Base-by-base conservation (phyloP, 2,329 filamentous ascomycete species). In the Scedosporium dehoogii region DNA sequence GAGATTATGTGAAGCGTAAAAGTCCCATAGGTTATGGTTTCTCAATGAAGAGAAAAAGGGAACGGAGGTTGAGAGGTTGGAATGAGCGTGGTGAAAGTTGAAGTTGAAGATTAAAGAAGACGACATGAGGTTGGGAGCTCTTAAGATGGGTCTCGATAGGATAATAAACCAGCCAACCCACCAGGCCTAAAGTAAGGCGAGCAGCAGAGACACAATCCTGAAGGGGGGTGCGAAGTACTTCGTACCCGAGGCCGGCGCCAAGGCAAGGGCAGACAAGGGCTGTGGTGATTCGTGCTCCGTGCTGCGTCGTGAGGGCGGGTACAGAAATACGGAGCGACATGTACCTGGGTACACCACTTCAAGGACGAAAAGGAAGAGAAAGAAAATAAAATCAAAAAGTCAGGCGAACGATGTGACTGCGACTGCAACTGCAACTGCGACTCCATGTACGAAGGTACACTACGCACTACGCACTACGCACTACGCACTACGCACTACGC, bases 41-140 rank as follows among this genome's bases (percentile, higher is more conserved):
- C 27, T 33, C 25, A 33, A 41, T 53, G 48, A 62, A 44, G 60
- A 62, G 48, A 41, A 62, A 62, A 10, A 44, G 33, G 53, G 51
- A 25, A 41, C 27, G 56, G 38, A n/a, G 29, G n/a, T 29, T 33
- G 59, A 60, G 42, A 44, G 29, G 18, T 14, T 46, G 59, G 48
- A 61, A 61, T 55, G 59, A 61, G 59, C 59, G 59, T 61, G 48
- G 48, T 61, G 21, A 56, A 61, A 10, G 46, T 55, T 25, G 46
- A 41, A 56, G 59, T 29, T 18, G 60, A 62, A 51, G 38, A 58
- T 14, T 51, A 33, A 55, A 58, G 51, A 25, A 58, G 55, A 57
- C 18, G 55, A 57, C 18, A 27, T 58, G 55, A 62, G 60, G 53
- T 61, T 25, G 53, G 44, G 48, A 55, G 59, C 59, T 61, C 42